Base-by-base conservation (phyloP, 306 rosid species). In the Psophocarpus tetragonolobus region DNA sequence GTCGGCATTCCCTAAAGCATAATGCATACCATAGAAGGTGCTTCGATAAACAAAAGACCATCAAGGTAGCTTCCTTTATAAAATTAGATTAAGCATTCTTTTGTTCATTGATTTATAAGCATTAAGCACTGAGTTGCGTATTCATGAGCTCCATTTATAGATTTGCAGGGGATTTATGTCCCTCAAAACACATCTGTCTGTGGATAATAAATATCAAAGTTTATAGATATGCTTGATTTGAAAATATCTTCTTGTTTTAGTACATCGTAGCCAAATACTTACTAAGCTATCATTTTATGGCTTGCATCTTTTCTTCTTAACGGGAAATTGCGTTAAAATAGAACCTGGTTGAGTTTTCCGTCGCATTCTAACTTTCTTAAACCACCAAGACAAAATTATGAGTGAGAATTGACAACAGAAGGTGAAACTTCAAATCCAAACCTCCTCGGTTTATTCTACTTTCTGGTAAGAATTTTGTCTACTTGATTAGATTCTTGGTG, bases 71-170 rank as follows among this genome's bases (percentile, higher is more conserved):
- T 8, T 72, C 67, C 79, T 13, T 47, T 56, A 42, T 42, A 63
- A 56, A 53, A 65, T 45, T 67, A 48, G 71, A 69, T 63, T 74
- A 50, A 74, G 79, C 75, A 88, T 88, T 87, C 87, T 90, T 90
- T 64, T 69, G 87, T 79, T 83, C 73, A 87, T 87, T 84, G 13
- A 56, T 45, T 44, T 79, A 42, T 79, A 6, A 38, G 47, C 81
- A 20, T 38, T 79, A 6, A 38, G 47, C 81, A 20, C 47, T 26
- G 29, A 73, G 72, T 80, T 54, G 29, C 51, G 65, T 56, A 80
- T 47, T 64, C 42, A 61, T 5, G 71, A 58, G 21, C 69, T 71
- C 38, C 85, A 39, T 58, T 81, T 80, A 72, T 68, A 57, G 72
- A 82, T 77, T 30, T 50, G 30, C 71, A 58, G 79, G 23, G 56